Percentiles rank a stretch among this genome's conserved stretches.
Conservation (phyloP, 2,329 filamentous ascomycete genomes). For the Talaromyces albobiverticillius region DNA sequence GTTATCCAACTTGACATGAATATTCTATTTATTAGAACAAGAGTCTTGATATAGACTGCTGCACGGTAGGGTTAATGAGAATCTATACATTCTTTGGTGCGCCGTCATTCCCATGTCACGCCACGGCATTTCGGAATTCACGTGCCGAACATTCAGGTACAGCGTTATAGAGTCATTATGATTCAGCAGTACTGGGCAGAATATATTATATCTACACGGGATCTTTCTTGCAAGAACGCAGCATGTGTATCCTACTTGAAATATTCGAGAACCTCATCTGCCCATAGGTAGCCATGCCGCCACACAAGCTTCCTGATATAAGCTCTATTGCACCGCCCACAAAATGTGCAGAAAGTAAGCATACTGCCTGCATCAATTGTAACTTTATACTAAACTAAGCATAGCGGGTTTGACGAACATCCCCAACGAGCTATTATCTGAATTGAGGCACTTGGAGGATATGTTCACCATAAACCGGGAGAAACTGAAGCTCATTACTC, state of each 20-base stretch:
- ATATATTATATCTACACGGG: too few species aligned
- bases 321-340: conserved; percentile 8
- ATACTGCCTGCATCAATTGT: neutral
- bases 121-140: neutral
- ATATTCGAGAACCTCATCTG: neutral
- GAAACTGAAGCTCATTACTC: conserved; percentile 81
- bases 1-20: neutral
- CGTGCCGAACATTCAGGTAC: neutral
- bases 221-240: neutral
- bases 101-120: neutral
- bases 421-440: conserved; percentile 67
- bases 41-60: too few species aligned
- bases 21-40: neutral
- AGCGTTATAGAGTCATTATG: conserved; percentile 1
- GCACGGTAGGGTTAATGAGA: too few species aligned
- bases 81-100: too few species aligned
- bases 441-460: conserved; percentile 75
- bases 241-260: neutral
- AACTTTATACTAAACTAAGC: neutral
- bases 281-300: neutral
- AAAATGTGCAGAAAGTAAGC: conserved; percentile 12
- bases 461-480: conserved; percentile 68
- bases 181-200: too few species aligned
- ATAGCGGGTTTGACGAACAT: conserved; percentile 35
- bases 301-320: neutral